phyloP scores from a whole-genome alignment of 768 basidiomycete genomes.

The Mycena amicta region DNA sequence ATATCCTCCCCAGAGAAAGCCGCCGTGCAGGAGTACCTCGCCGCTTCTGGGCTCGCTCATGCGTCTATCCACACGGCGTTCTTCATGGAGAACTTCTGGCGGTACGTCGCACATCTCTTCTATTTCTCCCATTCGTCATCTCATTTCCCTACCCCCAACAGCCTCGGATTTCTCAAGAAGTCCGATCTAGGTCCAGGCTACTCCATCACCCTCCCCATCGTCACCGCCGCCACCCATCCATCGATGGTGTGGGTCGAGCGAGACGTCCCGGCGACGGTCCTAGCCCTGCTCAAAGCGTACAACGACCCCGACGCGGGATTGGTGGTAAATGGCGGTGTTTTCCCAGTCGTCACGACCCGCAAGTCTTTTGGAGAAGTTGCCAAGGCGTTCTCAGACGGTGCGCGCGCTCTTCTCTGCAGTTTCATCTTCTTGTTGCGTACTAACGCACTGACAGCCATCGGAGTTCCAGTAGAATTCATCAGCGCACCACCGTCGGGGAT shows the following conservation, averaged over 20 bases:
- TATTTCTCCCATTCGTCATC: no score
- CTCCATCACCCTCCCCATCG: no score
- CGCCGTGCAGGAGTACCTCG: constrained; percentile 19
- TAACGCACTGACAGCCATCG: no score
- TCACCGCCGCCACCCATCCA: not conserved
- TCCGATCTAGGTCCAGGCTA: no score
- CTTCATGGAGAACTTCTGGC: not conserved
- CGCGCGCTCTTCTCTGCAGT: no score
- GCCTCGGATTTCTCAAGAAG: no score
- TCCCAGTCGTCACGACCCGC: constrained; percentile 4
- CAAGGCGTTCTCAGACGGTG: constrained; percentile 1
- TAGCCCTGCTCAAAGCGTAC: not conserved
- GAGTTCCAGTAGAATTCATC: not conserved
- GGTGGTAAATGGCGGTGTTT: not conserved
- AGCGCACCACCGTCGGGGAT: not conserved
- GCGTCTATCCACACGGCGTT: not conserved
- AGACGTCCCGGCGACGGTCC: not conserved
- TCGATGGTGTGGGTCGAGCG: not conserved
- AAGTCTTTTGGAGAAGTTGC: constrained; percentile 6
- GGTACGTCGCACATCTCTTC: not conserved
- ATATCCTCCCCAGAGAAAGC: no score
- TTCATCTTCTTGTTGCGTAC: no score
- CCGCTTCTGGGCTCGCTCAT: constrained; percentile 13
- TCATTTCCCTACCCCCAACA: no score
- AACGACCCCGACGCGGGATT: not conserved